Percentiles rank a stretch among this genome's conserved stretches.
Evolutionary conservation across 306 rosid genomes (phyloP).

Genomic region (Cucurbita argyrosperma): DNA sequence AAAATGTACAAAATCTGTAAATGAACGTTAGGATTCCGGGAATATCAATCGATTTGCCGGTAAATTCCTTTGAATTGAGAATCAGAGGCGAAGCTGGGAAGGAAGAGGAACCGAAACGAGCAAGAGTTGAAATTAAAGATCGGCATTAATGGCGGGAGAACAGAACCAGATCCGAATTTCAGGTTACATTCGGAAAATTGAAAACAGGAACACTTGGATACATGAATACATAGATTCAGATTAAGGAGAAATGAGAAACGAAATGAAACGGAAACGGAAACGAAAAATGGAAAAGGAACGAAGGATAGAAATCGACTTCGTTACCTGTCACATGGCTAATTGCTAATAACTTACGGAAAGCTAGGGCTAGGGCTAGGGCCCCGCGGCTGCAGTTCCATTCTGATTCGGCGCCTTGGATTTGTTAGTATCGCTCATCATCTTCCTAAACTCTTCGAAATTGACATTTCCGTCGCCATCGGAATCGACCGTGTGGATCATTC

Average conservation of each 20-base stretch:
- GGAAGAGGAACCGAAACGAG: background rate
- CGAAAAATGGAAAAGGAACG: background rate
- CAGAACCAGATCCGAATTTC: background rate
- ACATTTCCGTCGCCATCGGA: slow-evolving; percentile 78
- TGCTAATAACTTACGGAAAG: background rate
- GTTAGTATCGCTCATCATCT: slow-evolving; percentile 48
- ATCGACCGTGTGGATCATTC: slow-evolving; percentile 70
- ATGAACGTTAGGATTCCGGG: background rate
- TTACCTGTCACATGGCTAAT: slow-evolving; percentile 3
- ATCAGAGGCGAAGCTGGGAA: background rate
- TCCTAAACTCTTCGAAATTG: slow-evolving; percentile 62
- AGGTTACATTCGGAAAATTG: background rate
- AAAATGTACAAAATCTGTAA: background rate
- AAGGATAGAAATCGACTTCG: background rate
- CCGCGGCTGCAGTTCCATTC: background rate
- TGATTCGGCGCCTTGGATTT: background rate
- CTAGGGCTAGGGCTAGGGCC: slow-evolving; percentile 3
- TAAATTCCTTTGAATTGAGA: background rate
- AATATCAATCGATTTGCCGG: background rate
- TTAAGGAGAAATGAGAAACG: too few relatives aligned
- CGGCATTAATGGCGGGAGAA: background rate
- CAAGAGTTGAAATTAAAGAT: background rate
- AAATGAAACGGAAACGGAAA: background rate
- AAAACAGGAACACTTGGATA: background rate
- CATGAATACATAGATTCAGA: background rate